Percentiles rank a stretch among this genome's conserved stretches.
Conservation (phyloP, 2,329 filamentous ascomycete genomes). For the Alternaria sp. region DNA sequence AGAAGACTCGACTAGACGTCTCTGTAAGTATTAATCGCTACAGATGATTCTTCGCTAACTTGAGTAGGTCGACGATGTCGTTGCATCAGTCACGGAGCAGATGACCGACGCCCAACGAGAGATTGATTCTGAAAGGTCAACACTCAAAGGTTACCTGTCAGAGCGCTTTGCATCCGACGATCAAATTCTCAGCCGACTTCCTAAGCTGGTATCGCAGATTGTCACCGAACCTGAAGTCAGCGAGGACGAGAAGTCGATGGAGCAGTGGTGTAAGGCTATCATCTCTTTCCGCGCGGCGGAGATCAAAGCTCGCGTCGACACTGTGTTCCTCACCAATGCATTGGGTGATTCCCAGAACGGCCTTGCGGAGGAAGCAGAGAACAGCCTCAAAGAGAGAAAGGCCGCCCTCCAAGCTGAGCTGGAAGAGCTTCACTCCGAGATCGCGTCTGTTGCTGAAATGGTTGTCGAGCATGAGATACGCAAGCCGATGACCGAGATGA, state of each 20-base stretch:
- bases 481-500: conserved; percentile 61
- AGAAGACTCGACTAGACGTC: conserved; percentile 52
- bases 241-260: conserved; percentile 60
- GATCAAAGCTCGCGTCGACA: conserved; percentile 55
- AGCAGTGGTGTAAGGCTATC: conserved; percentile 60
- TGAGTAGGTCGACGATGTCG: conserved; percentile 38
- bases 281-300: conserved; percentile 49
- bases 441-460: conserved; percentile 73
- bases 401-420: conserved; percentile 67
- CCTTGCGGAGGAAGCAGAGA: conserved; percentile 24
- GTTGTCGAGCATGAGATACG: conserved; percentile 71
- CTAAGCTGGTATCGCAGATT: conserved; percentile 69
- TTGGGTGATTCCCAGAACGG: conserved; percentile 6
- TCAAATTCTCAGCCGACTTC: conserved; percentile 67
- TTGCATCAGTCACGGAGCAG: conserved; percentile 39
- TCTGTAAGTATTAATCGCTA: conserved; percentile 25
- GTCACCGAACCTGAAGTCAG: conserved; percentile 55
- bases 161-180: conserved; percentile 67
- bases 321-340: conserved; percentile 59
- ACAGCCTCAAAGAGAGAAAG: conserved; percentile 59
- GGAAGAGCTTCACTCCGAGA: conserved; percentile 72
- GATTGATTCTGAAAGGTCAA: conserved; percentile 52
- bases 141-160: conserved; percentile 58
- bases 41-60: not conserved
- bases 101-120: conserved; percentile 56